Base-by-base conservation (phyloP, 768 basidiomycete species). In the Trametes cubensis region DNA sequence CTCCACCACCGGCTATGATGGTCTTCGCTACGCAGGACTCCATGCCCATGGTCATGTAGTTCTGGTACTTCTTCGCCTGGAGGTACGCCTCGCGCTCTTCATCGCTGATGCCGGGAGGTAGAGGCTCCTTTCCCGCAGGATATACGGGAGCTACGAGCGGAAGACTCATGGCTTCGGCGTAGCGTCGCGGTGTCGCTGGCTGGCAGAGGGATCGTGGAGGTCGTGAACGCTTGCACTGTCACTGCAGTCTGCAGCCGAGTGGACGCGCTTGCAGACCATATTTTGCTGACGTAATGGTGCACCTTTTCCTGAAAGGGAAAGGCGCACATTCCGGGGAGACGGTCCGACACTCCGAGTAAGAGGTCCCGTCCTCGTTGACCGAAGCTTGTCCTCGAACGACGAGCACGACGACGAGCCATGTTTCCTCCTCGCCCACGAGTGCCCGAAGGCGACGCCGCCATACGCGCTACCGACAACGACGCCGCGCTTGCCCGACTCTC, bases 11-110 rank as follows among this genome's bases (percentile, higher is more conserved):
- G 38, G 92, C 86, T 56, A 97, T 76, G 34, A 82, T 82, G 1
- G 90, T 87, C 79, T 98, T 98, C 42, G 84, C 82, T 2, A 85
- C 83, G 75, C 95, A 98, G 3, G 90, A 93, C 72, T 95, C 93
- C 87, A 90, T 89, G 45, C 84, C 92, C 70, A 80, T 77, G 0
- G 74, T 67, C 76, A 90, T 88, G 74, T 82, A 87, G 63, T 83
- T 75, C 71, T 92, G 87, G 81, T 87, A 92, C 74, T 90, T 90
- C 75, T 90, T 86, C 65, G 83, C 81, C 74, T 93, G 85, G 55
- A 85, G 73, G 55, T 84, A 75, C 49, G 84, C 82, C 11, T 77
- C 79, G 23, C 90, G 80, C 71, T 97, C 94, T 51, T 94, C 90
- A 68, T 92, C 88, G 3, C 87, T 85, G 61, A 89, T 73, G 18